phyloP scores from a whole-genome alignment of 345 rosid species.

The Salix caprea region DNA sequence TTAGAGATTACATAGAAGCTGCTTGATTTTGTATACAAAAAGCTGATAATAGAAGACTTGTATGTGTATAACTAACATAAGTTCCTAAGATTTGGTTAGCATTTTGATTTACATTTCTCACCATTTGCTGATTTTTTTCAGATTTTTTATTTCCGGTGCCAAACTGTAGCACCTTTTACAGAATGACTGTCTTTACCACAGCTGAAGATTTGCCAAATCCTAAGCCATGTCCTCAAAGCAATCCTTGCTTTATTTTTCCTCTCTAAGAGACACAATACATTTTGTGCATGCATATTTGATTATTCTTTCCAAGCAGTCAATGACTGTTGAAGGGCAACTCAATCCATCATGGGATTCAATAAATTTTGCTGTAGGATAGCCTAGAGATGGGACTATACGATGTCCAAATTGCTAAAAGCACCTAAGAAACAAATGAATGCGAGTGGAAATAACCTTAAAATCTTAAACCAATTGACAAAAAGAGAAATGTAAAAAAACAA shows the following conservation, averaged over 20 bases:
- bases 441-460: too few species aligned
- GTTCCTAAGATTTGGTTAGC: not conserved
- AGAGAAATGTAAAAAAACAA: too few species aligned
- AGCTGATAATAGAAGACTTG: not conserved
- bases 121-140: not conserved
- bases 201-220: not conserved
- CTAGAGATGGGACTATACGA: not conserved
- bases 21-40: not conserved
- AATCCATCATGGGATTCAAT: not conserved
- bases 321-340: not conserved
- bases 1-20: not conserved
- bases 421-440: not conserved
- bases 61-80: not conserved
- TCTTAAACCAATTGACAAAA: too few species aligned
- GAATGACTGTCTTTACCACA: not conserved
- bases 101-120: not conserved
- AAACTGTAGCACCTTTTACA: not conserved
- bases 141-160: not conserved
- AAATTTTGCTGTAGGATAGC: not conserved
- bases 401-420: not conserved
- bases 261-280: not conserved
- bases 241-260: not conserved
- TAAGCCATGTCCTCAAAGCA: not conserved
- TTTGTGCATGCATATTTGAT: not conserved
- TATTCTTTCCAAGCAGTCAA: not conserved